Base-by-base conservation (phyloP, 1,139 yeast genomes). In the Geotrichum europaeum region DNA sequence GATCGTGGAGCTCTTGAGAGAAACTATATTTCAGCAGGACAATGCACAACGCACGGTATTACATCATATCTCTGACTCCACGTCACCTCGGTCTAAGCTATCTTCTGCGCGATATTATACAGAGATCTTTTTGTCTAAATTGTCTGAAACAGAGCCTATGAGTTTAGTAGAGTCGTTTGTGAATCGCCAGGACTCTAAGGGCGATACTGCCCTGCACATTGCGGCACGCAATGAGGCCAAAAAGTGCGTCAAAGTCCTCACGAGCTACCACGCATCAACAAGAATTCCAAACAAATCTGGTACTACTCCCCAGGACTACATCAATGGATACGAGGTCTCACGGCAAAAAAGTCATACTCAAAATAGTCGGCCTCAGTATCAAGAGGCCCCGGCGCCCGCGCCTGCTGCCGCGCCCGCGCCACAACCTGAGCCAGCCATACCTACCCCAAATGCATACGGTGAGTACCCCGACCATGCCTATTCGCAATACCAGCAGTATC, bases 201-300 rank as follows among this genome's bases (percentile, higher is more conserved):
- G 98, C 0, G 90, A 92, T 70, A 89, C 97, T 0, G 96, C 96
- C 0, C 78, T 91, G 61, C 96, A 92, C 68, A 81, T 92, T 53
- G 87, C 94, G 34, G 88, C 96, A 1, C 82, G 84, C 60, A 84
- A 87, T 69, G 82, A 87, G 53, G 89, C 94, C 60, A 83, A 85
- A 66, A 84, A 85, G 68, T 84, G 94, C 65, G 87, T 89, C 67
- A 85, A 86, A 65, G 84, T 87, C 0, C 78, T 94, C 58, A 75
- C 90, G 18, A 81, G 83, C 50, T 86, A 88, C 72, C 89, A 87
- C 65, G 94, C 92, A 15, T 81, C 84, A 62, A 81, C 88, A 24
- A 86, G 87, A 66, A 78, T 91, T 52, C 81, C 84, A 51, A 92
- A 94, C 72, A 81, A 85, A 65, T 83, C 84, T 45, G 88, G 91